A percentile compares a stretch with the other conserved stretches of the same genome.
Conservation (phyloP, 139 green algal genomes). For the Closterium sp. region DNA sequence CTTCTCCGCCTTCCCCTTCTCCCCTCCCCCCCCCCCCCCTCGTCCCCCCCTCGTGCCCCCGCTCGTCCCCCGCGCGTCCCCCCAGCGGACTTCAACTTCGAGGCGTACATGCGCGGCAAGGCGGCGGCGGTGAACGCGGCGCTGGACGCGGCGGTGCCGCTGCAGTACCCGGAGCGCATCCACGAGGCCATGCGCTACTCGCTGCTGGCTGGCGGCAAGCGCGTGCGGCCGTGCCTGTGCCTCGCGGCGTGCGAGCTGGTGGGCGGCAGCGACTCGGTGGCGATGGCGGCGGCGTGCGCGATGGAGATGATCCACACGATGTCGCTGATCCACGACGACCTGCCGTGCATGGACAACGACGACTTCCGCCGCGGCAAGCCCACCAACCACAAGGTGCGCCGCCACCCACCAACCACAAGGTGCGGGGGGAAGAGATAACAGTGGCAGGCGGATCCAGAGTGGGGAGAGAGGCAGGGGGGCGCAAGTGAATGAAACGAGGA, state of each 20-base stretch:
- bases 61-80: not conserved
- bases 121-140: slow-evolving; percentile 39
- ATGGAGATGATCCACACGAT: slow-evolving; percentile 99
- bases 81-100: slow-evolving; percentile 35
- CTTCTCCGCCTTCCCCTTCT: not conserved
- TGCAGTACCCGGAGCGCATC: slow-evolving; percentile 84
- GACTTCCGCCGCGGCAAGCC: slow-evolving; percentile 91
- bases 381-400: slow-evolving; percentile 84
- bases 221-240: slow-evolving; percentile 86
- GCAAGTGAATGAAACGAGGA: too few relatives aligned
- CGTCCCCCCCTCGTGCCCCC: not conserved
- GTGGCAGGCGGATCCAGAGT: too few relatives aligned
- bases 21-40: too few relatives aligned
- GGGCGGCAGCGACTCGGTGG: slow-evolving; percentile 67
- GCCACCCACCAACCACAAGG: too few relatives aligned
- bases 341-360: slow-evolving; percentile 99
- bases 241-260: slow-evolving; percentile 94
- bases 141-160: slow-evolving; percentile 38
- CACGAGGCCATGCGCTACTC: slow-evolving; percentile 95
- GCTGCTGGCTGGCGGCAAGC: slow-evolving; percentile 91
- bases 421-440: too few relatives aligned
- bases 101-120: slow-evolving; percentile 38
- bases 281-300: slow-evolving; percentile 90
- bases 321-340: slow-evolving; percentile 92
- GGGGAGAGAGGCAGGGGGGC: too few relatives aligned